Percentiles rank a stretch among this genome's conserved stretches.
These are phyloP conservation scores for Globisporangium okanoganense DNA, from an alignment of 352 stramenopile genomes.

Conservation along the genomic window DNA sequence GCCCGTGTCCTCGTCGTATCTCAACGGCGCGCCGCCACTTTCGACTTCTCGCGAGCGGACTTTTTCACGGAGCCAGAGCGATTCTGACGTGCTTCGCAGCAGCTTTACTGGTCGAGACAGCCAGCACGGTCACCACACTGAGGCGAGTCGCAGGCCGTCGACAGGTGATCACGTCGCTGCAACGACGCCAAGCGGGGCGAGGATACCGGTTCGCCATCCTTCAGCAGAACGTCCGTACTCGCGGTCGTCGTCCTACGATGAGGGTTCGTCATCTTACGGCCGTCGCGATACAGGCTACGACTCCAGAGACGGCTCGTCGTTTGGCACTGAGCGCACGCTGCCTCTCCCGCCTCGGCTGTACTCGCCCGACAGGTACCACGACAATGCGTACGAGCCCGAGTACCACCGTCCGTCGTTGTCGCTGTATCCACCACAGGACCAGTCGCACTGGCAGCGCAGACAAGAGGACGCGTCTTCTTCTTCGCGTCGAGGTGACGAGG, in stretches of 20 bases:
- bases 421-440: slow-evolving; percentile 6
- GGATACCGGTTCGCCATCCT: slow-evolving; percentile 12
- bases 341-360: slow-evolving; percentile 11
- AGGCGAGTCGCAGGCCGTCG: slow-evolving; percentile 8
- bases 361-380: slow-evolving; percentile 14
- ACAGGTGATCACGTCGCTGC: neutral
- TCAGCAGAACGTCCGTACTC: slow-evolving; percentile 1
- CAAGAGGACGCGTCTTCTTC: neutral
- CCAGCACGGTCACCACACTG: too few species aligned
- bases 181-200: slow-evolving; percentile 6
- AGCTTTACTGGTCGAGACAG: slow-evolving; percentile 11
- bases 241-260: slow-evolving; percentile 9
- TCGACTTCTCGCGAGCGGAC: neutral
- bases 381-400: slow-evolving; percentile 16
- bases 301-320: slow-evolving; percentile 9
- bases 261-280: slow-evolving; percentile 5
- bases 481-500: neutral
- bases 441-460: slow-evolving; percentile 3
- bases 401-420: slow-evolving; percentile 15
- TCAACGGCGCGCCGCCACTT: neutral
- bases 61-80: slow-evolving; percentile 17
- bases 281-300: slow-evolving; percentile 16
- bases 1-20: neutral
- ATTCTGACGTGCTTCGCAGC: slow-evolving; percentile 6
- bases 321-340: slow-evolving; percentile 16